phyloP scores from a whole-genome alignment of 176 grass and related monocot species.

The Musa troglodytarum region DNA sequence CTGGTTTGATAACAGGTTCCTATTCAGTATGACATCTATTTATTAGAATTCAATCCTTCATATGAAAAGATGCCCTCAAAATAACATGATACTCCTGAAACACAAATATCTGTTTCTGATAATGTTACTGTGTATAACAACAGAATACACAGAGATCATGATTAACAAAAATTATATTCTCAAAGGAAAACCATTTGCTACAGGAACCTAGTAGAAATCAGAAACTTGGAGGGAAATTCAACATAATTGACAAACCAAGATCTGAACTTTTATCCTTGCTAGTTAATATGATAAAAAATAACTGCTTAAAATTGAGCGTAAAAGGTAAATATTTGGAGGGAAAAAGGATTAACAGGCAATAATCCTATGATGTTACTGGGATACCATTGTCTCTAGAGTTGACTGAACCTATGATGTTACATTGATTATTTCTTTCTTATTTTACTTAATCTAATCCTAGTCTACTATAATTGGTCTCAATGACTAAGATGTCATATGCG shows the following conservation, averaged over 20 bases:
- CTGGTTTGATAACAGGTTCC: constrained; percentile 90
- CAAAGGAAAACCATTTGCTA: not conserved
- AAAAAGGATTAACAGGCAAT: no score
- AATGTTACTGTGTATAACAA: not conserved
- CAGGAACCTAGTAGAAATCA: not conserved
- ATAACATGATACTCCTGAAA: not conserved
- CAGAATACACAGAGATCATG: not conserved
- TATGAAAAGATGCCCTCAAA: not conserved
- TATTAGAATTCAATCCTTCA: not conserved
- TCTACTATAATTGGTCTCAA: no score
- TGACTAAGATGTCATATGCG: no score
- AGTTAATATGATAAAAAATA: no score
- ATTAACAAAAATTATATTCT: not conserved
- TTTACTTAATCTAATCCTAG: no score
- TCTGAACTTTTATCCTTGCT: not conserved
- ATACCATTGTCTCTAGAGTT: no score
- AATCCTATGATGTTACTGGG: no score
- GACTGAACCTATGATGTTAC: no score
- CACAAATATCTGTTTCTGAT: not conserved
- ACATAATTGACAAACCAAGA: not conserved
- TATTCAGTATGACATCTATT: constrained; percentile 8
- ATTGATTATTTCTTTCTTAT: no score
- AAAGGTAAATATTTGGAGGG: no score
- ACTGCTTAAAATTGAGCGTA: no score
- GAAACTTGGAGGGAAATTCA: not conserved